A percentile compares a stretch with the other conserved stretches of the same genome.
These are phyloP conservation scores for Mortierella sp. DNA, from an alignment of 371 early-diverging fungal genomes.

Conservation along the genomic window DNA sequence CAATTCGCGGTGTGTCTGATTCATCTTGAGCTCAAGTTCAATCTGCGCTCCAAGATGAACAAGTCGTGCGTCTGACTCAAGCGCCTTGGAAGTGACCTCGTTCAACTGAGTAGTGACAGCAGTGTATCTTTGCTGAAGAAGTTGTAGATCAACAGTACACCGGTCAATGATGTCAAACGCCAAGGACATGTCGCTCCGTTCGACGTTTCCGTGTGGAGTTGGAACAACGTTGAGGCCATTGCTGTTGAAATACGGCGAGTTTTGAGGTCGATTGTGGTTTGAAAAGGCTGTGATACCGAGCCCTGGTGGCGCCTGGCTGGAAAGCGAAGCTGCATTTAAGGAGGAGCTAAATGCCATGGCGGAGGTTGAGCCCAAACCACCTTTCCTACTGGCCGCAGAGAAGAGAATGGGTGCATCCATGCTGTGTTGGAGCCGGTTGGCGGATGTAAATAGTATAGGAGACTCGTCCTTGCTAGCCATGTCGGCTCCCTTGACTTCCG, in stretches of 20 bases:
- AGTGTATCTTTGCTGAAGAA: constrained; percentile 35
- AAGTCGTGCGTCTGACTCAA: constrained; percentile 49
- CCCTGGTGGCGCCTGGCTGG: not conserved
- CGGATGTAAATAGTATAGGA: constrained; percentile 35
- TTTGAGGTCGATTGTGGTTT: constrained; percentile 3
- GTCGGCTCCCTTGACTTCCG: not conserved
- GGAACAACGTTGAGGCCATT: constrained; percentile 43
- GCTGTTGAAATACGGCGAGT: constrained; percentile 19
- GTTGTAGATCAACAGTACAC: constrained; percentile 32
- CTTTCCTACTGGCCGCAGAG: constrained; percentile 30
- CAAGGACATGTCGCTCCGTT: constrained; percentile 47
- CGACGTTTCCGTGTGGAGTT: constrained; percentile 28
- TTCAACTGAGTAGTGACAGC: constrained; percentile 17
- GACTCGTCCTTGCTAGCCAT: constrained; percentile 5
- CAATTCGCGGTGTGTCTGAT: constrained; percentile 43
- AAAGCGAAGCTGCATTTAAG: not conserved
- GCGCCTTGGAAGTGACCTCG: constrained; percentile 30
- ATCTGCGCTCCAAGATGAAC: constrained; percentile 41
- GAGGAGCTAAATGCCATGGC: not conserved
- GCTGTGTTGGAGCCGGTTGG: constrained; percentile 27
- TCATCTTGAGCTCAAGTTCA: constrained; percentile 40
- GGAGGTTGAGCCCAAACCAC: constrained; percentile 1
- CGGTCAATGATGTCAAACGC: constrained; percentile 51
- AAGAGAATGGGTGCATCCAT: constrained; percentile 31
- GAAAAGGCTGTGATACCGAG: constrained; percentile 5